phyloP scores from a whole-genome alignment of 2,329 filamentous ascomycete genomes.

The Fusarium sublunatum region DNA sequence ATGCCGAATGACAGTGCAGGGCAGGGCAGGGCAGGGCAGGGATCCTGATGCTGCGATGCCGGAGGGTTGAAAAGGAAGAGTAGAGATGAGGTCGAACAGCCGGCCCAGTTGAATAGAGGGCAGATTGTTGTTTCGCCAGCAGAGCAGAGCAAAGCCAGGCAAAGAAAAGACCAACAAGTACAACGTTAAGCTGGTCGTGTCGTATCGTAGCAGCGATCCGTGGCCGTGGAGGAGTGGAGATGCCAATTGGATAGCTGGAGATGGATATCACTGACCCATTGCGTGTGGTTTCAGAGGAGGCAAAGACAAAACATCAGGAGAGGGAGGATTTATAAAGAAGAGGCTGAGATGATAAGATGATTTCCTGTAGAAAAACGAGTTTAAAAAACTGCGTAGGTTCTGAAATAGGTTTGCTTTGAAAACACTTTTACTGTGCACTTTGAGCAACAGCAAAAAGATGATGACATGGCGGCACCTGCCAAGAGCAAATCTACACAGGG shows the following conservation, averaged over 20 bases:
- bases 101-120: not conserved
- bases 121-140: not conserved
- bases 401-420: not conserved
- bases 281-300: conserved; percentile 2
- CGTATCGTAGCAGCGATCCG: not conserved
- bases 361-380: not conserved
- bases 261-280: conserved; percentile 28
- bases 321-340: too few relatives aligned
- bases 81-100: not conserved
- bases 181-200: not conserved
- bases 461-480: conserved; percentile 30
- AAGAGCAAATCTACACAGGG: conserved; percentile 13
- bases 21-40: conserved; percentile 29
- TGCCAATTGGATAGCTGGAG: conserved; percentile 8
- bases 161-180: not conserved
- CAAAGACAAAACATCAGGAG: too few relatives aligned
- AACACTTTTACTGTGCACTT: not conserved
- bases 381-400: not conserved
- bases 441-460: conserved; percentile 16
- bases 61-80: conserved; percentile 23
- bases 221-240: conserved; percentile 40
- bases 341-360: too few relatives aligned
- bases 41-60: conserved; percentile 15
- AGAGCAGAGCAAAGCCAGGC: not conserved
- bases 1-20: conserved; percentile 32